phyloP scores from a whole-genome alignment of 2,329 filamentous ascomycete species.

The Talaromyces sp. region DNA sequence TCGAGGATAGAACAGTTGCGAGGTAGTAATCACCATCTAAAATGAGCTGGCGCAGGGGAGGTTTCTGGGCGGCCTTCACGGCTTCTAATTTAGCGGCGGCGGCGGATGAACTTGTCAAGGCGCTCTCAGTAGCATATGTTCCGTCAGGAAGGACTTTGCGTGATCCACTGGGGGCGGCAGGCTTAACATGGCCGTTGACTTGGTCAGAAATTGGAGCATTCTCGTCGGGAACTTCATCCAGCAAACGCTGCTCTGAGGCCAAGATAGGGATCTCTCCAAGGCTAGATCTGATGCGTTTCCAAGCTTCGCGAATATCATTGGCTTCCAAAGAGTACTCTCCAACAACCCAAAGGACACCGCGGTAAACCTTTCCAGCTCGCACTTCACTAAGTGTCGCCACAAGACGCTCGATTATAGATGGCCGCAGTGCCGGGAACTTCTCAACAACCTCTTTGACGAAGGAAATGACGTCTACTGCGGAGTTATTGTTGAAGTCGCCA shows the following conservation, averaged over 20 bases:
- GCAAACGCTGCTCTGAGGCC: constrained; percentile 83
- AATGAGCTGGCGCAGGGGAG: constrained; percentile 88
- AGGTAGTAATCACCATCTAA: constrained; percentile 97
- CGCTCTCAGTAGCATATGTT: constrained; percentile 95
- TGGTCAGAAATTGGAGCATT: constrained; percentile 64
- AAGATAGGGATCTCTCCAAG: constrained; percentile 96
- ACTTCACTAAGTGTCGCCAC: constrained; percentile 91
- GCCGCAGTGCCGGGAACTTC: constrained; percentile 87
- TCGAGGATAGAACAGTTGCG: constrained; percentile 89
- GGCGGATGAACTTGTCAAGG: constrained; percentile 86
- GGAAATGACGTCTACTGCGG: constrained; percentile 93
- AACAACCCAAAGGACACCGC: constrained; percentile 94
- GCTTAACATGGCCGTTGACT: constrained; percentile 74
- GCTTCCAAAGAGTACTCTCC: constrained; percentile 95
- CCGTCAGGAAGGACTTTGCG: constrained; percentile 91
- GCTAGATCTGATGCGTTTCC: constrained; percentile 91
- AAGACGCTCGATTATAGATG: constrained; percentile 80
- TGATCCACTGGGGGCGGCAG: constrained; percentile 72
- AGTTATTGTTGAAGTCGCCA: constrained; percentile 94
- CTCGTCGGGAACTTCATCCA: constrained; percentile 75
- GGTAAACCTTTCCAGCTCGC: constrained; percentile 92
- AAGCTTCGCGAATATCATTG: constrained; percentile 90
- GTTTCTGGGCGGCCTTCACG: constrained; percentile 95
- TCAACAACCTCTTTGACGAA: constrained; percentile 99
- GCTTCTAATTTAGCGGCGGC: constrained; percentile 89